Evolutionary conservation across 2,329 filamentous ascomycete species (phyloP).

Genomic region (Dryadomyces quercivorus): DNA sequence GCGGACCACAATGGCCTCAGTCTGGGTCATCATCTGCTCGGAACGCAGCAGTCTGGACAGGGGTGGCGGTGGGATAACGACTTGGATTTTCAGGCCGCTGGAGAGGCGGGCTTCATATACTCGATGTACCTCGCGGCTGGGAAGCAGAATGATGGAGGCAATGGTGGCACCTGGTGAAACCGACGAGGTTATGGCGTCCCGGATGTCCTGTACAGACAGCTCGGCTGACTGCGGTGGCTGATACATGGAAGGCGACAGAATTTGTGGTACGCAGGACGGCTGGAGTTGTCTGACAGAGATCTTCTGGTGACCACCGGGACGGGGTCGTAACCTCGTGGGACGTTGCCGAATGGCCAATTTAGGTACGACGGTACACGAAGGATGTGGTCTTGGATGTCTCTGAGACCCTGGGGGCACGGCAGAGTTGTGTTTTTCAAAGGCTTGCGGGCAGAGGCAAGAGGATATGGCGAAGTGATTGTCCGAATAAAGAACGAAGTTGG

Average conservation of each 20-base stretch:
- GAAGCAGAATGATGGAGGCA: conserved; percentile 20
- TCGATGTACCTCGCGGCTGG: conserved; percentile 22
- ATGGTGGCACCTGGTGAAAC: conserved; percentile 20
- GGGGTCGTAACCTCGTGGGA: conserved; percentile 7
- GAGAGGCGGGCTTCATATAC: conserved; percentile 30
- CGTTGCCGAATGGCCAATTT: conserved; percentile 6
- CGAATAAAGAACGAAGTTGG: background rate
- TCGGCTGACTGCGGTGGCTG: conserved; percentile 14
- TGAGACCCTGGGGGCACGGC: background rate
- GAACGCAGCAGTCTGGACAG: conserved; percentile 32
- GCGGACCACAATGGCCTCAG: conserved; percentile 31
- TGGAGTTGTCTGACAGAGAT: conserved; percentile 8
- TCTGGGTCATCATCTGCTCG: conserved; percentile 30
- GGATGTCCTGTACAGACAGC: conserved; percentile 18
- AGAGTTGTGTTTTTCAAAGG: background rate
- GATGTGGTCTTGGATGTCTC: background rate
- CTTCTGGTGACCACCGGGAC: conserved; percentile 4
- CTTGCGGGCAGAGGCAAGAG: background rate
- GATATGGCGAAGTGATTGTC: background rate
- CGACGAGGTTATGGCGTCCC: conserved; percentile 21
- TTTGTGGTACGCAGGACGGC: background rate
- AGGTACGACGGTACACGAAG: conserved; percentile 2
- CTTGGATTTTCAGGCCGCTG: conserved; percentile 26
- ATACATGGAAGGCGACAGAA: conserved; percentile 20
- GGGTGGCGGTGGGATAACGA: conserved; percentile 30